phyloP scores from a whole-genome alignment of 225 moss, liverwort and hornwort species.

The Physcomitrellopsis africana region DNA sequence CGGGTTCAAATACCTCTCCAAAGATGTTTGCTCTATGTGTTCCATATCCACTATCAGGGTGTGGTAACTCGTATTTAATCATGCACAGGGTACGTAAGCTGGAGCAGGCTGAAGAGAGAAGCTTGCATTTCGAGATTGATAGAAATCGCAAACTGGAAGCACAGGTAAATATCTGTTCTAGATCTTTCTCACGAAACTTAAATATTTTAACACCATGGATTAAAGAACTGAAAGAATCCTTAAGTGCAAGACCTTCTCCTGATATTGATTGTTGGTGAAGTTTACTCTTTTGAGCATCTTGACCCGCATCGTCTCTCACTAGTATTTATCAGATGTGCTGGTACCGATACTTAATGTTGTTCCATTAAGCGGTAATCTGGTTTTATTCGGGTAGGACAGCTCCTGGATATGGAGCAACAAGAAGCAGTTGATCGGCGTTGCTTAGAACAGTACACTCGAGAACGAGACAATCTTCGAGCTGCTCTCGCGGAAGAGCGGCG shows the following conservation, averaged over 20 bases:
- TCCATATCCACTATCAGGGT: not conserved
- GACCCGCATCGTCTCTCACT: not conserved
- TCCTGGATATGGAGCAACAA: constrained; percentile 46
- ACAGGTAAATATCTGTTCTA: constrained; percentile 33
- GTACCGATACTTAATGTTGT: constrained; percentile 3
- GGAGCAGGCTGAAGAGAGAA: constrained; percentile 34
- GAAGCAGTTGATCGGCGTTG: constrained; percentile 39
- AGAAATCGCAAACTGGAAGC: constrained; percentile 42
- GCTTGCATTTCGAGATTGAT: constrained; percentile 35
- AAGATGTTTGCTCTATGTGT: not conserved
- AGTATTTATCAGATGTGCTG: not conserved
- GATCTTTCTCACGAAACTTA: not conserved
- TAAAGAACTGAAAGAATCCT: not conserved
- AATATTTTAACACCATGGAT: not conserved
- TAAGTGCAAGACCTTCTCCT: not conserved
- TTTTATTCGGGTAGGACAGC: constrained; percentile 34
- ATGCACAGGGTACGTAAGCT: constrained; percentile 30
- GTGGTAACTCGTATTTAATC: not conserved
- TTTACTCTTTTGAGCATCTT: not conserved
- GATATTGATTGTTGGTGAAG: not conserved
- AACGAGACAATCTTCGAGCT: constrained; percentile 42
- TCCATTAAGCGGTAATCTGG: constrained; percentile 2
- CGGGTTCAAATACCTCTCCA: not conserved
- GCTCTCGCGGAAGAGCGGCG: constrained; percentile 39
- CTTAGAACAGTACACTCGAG: constrained; percentile 37